phyloP scores from a whole-genome alignment of 192 early-diverging fungal genomes.

The Nowakowskiella sp. region DNA sequence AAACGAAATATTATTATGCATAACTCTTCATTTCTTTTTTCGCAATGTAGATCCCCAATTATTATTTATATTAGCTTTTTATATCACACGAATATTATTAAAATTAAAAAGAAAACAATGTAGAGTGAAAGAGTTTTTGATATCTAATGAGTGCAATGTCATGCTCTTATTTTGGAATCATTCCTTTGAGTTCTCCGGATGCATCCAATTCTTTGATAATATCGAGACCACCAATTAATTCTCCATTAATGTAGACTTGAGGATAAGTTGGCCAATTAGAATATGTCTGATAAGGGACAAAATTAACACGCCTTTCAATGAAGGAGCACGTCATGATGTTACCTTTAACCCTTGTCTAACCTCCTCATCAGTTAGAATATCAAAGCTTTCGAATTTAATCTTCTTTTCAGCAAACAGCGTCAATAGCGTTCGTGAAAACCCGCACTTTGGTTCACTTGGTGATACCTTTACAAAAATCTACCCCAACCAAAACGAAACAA shows the following conservation, averaged over 20 bases:
- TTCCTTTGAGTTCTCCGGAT: constrained; percentile 23
- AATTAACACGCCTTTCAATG: not conserved
- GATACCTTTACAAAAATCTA: constrained; percentile 91
- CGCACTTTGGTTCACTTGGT: constrained; percentile 78
- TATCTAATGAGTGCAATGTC: no score
- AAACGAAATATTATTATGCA: no score
- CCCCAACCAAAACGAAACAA: not conserved
- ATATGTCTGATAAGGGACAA: constrained; percentile 12
- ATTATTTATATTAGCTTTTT: no score
- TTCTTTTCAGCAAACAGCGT: no score
- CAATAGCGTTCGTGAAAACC: constrained; percentile 81
- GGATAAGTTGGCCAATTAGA: constrained; percentile 51
- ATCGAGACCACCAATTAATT: constrained; percentile 89
- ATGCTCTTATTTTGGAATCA: constrained; percentile 25
- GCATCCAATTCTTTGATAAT: constrained; percentile 86
- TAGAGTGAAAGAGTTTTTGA: no score
- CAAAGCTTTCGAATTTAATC: no score
- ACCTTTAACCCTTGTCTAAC: constrained; percentile 48
- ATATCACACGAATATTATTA: no score
- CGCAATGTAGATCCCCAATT: no score
- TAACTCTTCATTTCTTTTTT: no score
- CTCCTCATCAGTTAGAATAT: constrained; percentile 51
- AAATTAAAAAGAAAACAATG: no score
- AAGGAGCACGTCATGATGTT: not conserved
- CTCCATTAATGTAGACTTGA: constrained; percentile 79